Evolutionary conservation across 495 filamentous ascomycete species (phyloP), one percentile per base, ranked within the genome.

Genomic region (Xylaria bambusicola): DNA sequence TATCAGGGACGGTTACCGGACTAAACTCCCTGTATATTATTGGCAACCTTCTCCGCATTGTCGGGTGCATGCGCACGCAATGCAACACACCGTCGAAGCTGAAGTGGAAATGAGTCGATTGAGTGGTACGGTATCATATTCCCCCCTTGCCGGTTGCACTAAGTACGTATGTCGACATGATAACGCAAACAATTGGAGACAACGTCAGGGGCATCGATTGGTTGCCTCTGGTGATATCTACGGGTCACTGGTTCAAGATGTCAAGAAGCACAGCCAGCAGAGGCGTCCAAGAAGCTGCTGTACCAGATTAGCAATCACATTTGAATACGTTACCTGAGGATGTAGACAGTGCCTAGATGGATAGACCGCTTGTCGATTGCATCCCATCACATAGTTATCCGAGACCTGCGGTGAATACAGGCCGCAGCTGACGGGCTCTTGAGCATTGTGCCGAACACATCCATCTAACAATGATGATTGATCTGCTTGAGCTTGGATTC

Each of bases 31-130:
- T n/a, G n/a, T n/a, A n/a, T 38, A 53, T 29, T 53, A 41, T 20
- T 41, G 21, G 13, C 27, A 18, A n/a, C 36, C 38, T 42, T 42
- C 52, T 42, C 52, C 36, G 52, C 38, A 54, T n/a, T 21, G 41
- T 5, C 5, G 13, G 6, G 23, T 38, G n/a, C n/a, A n/a, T n/a
- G n/a, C 23, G 17, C 21, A 40, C 15, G 10, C 29, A 6, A 51
- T 36, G 48, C 13, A 36, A n/a, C 20, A 13, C 36, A 15, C 8
- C 36, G 36, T 13, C 10, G 29, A 33, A 33, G 29, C 29, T 33
- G 29, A 33, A 33, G 13, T 10, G 6, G 36, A 15, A 38, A 8
- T 13, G 7, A 15, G 8, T 38, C 36, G 15, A 6, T 38, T 38
- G 36, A 38, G 12, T 38, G 36, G 36, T 33, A 5, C 29, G 29